Evolutionary conservation across 176 grass and related monocot genomes (phyloP).

Genomic region (Rhynchospora breviuscula): DNA sequence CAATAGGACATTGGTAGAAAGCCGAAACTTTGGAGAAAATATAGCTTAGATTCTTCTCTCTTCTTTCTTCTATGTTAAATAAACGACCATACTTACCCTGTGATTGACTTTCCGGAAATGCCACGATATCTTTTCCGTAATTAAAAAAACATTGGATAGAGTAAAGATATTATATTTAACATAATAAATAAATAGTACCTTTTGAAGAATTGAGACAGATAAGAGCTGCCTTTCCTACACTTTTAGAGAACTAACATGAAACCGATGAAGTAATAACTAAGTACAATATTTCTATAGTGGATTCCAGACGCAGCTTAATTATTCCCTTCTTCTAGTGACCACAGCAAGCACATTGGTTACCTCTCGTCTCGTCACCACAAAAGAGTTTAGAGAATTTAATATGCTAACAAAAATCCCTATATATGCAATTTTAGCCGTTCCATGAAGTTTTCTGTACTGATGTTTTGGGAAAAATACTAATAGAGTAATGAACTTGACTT

Average conservation of each 20-base stretch:
- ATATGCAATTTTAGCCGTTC: too few species aligned
- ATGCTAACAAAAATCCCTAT: too few species aligned
- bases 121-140: background rate
- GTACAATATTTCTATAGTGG: background rate
- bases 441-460: too few species aligned
- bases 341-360: too few species aligned
- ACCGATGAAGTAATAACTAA: background rate
- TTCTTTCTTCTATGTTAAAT: background rate
- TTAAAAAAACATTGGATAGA: background rate
- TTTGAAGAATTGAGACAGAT: background rate
- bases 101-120: background rate
- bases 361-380: too few species aligned
- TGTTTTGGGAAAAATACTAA: too few species aligned
- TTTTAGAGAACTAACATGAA: background rate
- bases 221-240: background rate
- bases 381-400: too few species aligned
- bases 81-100: background rate
- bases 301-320: too few species aligned
- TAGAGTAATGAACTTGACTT: too few species aligned
- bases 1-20: background rate
- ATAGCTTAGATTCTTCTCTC: background rate
- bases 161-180: background rate
- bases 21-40: background rate
- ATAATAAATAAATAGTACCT: background rate
- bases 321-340: too few species aligned